Base-by-base conservation (phyloP, 2,329 filamentous ascomycete species). In the Lecanicillium sp. region DNA sequence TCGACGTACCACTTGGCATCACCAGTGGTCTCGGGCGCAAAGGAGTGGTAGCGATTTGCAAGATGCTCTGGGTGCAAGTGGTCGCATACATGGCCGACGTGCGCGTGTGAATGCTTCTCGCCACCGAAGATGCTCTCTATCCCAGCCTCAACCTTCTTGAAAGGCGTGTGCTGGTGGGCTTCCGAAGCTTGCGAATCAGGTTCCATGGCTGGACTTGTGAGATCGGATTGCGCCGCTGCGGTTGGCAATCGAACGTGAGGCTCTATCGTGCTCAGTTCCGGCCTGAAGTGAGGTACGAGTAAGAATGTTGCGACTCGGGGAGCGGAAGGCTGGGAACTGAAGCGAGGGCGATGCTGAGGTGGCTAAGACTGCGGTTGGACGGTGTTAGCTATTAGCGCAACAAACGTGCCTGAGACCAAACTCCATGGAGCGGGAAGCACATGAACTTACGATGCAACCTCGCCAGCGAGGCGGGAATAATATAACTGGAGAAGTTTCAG, bases 1-100 rank as follows among this genome's bases (percentile, higher is more conserved):
- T 93, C 87, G 15, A 93, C 86, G 65, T 86, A 90, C 87, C 89
- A 95, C 72, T 95, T 94, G 53, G 79, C 81, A 60, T 89, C 84
- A 49, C 85, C 84, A 26, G 78, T 77, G 17, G 86, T 78, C 58
- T 83, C 77, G 1, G 86, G 81, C 1, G 86, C 86, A 68, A 95
- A 95, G 51, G 79, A 83, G 51, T 76, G 70, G 60, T 73, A 83
- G 41, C 80, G 75, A 55, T 84, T 74, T 21, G 67, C 62, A 21
- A 64, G 66, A 53, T 73, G 68, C 44, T 69, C 63, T 3, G 64
- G 58, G 40, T 75, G 70, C 24, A 67, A 57, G 27, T 68, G 59
- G 45, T 68, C 64, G 54, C 70, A 72, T 30, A 65, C 59, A 44
- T 68, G 57, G 33, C 65, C 69, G 12, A 61, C 40, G 43, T 74